Evolutionary conservation across 2,329 filamentous ascomycete species (phyloP).

Genomic region (Venturia pyrina): DNA sequence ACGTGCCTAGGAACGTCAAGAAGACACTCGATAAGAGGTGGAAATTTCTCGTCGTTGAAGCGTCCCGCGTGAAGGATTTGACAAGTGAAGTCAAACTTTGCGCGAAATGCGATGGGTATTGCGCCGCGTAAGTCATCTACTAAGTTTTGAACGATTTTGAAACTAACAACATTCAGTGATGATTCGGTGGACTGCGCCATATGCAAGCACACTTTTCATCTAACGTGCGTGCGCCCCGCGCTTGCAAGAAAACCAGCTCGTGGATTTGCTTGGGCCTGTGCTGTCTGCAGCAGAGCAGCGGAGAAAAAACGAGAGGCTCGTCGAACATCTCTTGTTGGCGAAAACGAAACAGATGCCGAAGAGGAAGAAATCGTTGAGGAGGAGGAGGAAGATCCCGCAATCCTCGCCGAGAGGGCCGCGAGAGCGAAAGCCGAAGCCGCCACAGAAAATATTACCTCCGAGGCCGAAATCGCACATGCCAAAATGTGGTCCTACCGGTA

Average conservation of each 20-base stretch:
- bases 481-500: slow-evolving; percentile 96
- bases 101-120: slow-evolving; percentile 85
- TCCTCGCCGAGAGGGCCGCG: slow-evolving; percentile 48
- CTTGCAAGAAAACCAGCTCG: slow-evolving; percentile 91
- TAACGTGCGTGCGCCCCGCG: slow-evolving; percentile 91
- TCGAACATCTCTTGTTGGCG: slow-evolving; percentile 64
- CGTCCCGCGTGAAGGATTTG: slow-evolving; percentile 85
- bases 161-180: slow-evolving; percentile 43
- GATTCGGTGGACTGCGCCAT: slow-evolving; percentile 97
- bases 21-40: slow-evolving; percentile 91
- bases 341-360: slow-evolving; percentile 42
- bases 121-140: slow-evolving; percentile 63
- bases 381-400: slow-evolving; percentile 53
- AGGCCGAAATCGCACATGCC: slow-evolving; percentile 83
- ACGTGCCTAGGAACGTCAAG: slow-evolving; percentile 90
- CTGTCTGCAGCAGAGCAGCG: slow-evolving; percentile 89
- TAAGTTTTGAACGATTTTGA: background rate
- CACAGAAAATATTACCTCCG: slow-evolving; percentile 54
- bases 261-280: slow-evolving; percentile 97
- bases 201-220: slow-evolving; percentile 91
- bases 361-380: slow-evolving; percentile 57
- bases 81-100: slow-evolving; percentile 94
- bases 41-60: slow-evolving; percentile 92
- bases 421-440: slow-evolving; percentile 44
- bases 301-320: slow-evolving; percentile 86